These are phyloP conservation scores for Linnemannia schmuckeri DNA, from an alignment of 192 early-diverging fungal species.

Conservation along the genomic window DNA sequence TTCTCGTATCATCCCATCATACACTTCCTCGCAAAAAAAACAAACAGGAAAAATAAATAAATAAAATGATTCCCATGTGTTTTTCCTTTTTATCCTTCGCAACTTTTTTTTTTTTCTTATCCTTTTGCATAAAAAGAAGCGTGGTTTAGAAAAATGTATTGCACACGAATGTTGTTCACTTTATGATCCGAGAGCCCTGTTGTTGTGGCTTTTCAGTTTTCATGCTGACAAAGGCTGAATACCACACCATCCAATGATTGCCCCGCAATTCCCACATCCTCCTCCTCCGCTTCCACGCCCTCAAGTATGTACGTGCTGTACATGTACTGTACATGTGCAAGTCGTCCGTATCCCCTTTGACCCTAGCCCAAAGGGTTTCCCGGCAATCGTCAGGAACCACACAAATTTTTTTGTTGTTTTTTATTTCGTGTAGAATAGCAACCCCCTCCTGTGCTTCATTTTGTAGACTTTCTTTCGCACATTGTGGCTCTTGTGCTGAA, in stretches of 20 bases:
- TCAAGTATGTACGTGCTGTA: neutral
- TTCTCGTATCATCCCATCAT: neutral
- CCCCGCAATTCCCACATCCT: neutral
- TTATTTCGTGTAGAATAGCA: neutral
- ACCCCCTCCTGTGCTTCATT: neutral
- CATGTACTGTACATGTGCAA: neutral
- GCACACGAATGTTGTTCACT: neutral
- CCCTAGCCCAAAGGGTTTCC: no score
- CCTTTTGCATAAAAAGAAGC: neutral
- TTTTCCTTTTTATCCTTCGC: neutral
- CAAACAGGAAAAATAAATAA: neutral
- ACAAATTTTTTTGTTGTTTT: neutral
- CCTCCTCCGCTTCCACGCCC: neutral
- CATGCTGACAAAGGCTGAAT: neutral
- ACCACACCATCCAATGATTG: neutral
- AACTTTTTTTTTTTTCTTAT: neutral
- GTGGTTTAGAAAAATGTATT: neutral
- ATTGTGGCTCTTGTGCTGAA: neutral
- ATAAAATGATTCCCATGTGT: neutral
- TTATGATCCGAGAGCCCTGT: neutral
- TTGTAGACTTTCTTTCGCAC: neutral
- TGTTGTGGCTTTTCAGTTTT: neutral
- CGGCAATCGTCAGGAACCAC: neutral
- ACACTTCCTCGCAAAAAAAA: neutral
- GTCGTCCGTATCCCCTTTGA: neutral